Evolutionary conservation across 2,329 filamentous ascomycete species (phyloP), one percentile per base, ranked within the genome.

Genomic region (Cladophialophora bantiana): DNA sequence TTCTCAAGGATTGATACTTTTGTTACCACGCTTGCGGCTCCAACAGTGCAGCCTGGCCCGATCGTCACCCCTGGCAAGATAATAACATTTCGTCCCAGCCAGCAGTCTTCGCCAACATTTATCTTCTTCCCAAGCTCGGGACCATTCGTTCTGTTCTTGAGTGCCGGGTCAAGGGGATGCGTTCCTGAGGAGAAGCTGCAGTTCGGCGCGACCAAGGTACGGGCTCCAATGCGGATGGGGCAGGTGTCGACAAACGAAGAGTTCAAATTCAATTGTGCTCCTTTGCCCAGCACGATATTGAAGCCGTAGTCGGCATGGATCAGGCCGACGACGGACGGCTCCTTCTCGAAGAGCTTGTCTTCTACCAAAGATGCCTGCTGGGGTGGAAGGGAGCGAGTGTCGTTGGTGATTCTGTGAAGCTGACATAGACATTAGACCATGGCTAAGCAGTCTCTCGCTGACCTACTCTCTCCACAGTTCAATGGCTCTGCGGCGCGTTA

Each of bases 161-260:
- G 71, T 0, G 83, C 83, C 0, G 91, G 91, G 72, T 96, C 91
- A 0, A 93, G 79, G 1, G 93, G 92, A 77, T 97, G 93, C 0
- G 85, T 89, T 1, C 86, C 93, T 45, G 87, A 86, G 76, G 87
- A 96, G 72, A 97, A 86, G 42, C 83, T 88, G 50, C 93, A 91
- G 74, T 92, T 91, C 1, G 93, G 92, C 0, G 91, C 93, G 50
- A 95, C 81, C 32, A 97, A 80, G 0, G 91, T 94, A 61, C 93
- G 87, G 4, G 88, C 85, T 0, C 93, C 93, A 57, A 97, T 87
- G 0, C 84, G 88, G 64, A 96, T 90, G 34, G 83, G 78, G 76
- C 89, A 91, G 1, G 90, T 94, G 75, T 96, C 93, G 35, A 96
- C 81, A 75, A 93, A 90, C 5, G 88, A 89, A 72, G 86, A 89